A percentile compares a stretch with the other conserved stretches of the same genome.
Conservation (phyloP, 2,329 filamentous ascomycete genomes). For the Xylaria digitata region DNA sequence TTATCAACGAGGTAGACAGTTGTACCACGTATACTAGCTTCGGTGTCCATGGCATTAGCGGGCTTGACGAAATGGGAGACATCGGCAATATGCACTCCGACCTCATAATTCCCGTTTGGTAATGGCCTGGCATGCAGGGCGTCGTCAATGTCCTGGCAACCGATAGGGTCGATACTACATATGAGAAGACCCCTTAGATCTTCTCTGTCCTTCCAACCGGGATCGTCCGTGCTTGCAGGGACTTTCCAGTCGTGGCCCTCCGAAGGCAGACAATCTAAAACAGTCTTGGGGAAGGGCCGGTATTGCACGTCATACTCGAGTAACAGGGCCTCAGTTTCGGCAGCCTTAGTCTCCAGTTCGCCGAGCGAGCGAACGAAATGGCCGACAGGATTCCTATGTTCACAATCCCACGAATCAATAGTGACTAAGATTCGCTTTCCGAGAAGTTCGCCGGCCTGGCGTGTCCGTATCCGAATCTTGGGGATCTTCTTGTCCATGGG, state of each 20-base stretch:
- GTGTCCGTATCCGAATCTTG: slow-evolving; percentile 91
- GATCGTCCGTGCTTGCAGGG: slow-evolving; percentile 79
- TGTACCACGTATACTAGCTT: slow-evolving; percentile 92
- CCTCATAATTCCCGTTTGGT: slow-evolving; percentile 93
- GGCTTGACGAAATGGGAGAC: slow-evolving; percentile 99
- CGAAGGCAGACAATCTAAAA: slow-evolving; percentile 89
- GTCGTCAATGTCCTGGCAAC: slow-evolving; percentile 98
- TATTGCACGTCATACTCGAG: slow-evolving; percentile 98
- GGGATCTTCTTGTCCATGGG: slow-evolving; percentile 99
- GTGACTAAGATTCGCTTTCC: slow-evolving; percentile 93
- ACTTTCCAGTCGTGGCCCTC: slow-evolving; percentile 97
- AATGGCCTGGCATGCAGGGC: slow-evolving; percentile 87
- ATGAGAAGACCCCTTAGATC: slow-evolving; percentile 89
- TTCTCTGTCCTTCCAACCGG: slow-evolving; percentile 85
- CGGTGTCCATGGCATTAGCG: slow-evolving; percentile 95
- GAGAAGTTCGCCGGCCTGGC: slow-evolving; percentile 87
- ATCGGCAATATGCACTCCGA: slow-evolving; percentile 98
- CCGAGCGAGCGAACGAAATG: slow-evolving; percentile 95
- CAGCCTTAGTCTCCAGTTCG: slow-evolving; percentile 95
- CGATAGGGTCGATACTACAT: slow-evolving; percentile 96
- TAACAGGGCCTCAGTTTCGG: slow-evolving; percentile 93
- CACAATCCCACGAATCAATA: slow-evolving; percentile 94
- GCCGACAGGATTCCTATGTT: slow-evolving; percentile 90
- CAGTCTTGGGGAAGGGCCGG: slow-evolving; percentile 93
- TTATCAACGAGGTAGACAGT: slow-evolving; percentile 99